Conservation (phyloP, 495 filamentous ascomycete genomes). For the Penicillium subrubescens region DNA sequence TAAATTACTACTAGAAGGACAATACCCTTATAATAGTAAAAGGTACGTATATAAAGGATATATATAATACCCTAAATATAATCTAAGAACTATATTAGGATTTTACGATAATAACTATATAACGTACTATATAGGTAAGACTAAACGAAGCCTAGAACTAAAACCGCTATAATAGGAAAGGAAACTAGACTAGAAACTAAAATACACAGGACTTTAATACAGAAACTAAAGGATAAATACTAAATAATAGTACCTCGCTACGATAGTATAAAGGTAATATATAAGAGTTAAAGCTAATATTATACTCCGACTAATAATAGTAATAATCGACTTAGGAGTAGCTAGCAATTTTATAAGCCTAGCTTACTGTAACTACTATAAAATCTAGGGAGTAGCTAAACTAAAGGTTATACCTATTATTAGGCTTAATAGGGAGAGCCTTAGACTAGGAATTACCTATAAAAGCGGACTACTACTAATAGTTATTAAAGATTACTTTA, state of each 20-base stretch:
- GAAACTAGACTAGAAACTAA: not conserved
- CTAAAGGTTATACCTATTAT: not conserved
- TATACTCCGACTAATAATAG: not conserved
- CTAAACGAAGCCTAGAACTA: not conserved
- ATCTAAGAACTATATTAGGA: not conserved
- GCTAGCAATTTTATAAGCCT: slow-evolving; percentile 2
- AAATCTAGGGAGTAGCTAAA: not conserved
- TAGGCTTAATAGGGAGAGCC: not conserved
- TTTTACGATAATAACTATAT: not conserved
- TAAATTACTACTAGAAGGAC: no score
- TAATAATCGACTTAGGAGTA: slow-evolving; percentile 1
- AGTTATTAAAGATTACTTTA: slow-evolving; percentile 16
- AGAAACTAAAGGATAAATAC: not conserved
- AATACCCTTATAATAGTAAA: no score
- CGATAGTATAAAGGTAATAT: not conserved
- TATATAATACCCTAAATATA: not conserved
- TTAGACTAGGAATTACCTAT: not conserved
- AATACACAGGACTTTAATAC: not conserved
- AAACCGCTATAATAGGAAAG: not conserved
- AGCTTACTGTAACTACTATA: not conserved
- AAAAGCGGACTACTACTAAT: not conserved
- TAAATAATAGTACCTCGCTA: not conserved
- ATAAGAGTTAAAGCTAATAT: not conserved
- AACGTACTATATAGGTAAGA: not conserved
- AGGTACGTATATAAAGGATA: not conserved